Evolutionary conservation across 345 rosid genomes (phyloP).

Genomic region (Citrus sp.): DNA sequence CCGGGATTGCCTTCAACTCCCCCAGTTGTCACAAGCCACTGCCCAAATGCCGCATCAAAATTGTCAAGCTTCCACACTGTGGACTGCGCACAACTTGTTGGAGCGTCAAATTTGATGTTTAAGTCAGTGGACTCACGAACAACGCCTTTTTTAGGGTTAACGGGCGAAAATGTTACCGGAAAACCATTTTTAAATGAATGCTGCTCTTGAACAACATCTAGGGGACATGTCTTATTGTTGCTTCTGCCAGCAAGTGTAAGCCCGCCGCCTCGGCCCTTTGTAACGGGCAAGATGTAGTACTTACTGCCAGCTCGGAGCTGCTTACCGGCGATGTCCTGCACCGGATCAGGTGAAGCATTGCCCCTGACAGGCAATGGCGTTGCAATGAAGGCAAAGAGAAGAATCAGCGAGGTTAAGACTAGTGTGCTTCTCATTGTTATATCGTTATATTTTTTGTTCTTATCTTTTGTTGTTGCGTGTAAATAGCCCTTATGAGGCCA

Average conservation of each 20-base stretch:
- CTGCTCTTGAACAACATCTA: conserved; percentile 30
- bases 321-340: conserved; percentile 26
- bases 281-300: conserved; percentile 20
- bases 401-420: conserved; percentile 6
- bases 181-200: conserved; percentile 23
- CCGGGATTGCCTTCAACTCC: conserved; percentile 69
- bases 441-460: not conserved
- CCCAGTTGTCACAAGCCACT: conserved; percentile 40
- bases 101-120: conserved; percentile 44
- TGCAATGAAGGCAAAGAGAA: conserved; percentile 15
- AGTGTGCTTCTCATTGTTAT: not conserved
- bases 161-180: conserved; percentile 35
- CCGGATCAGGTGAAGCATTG: conserved; percentile 10
- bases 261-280: conserved; percentile 36
- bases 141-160: conserved; percentile 15
- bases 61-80: conserved; percentile 45
- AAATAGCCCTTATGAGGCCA: not conserved
- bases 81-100: conserved; percentile 43
- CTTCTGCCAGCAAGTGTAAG: conserved; percentile 23
- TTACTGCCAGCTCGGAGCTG: conserved; percentile 15
- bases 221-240: conserved; percentile 25
- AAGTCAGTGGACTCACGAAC: conserved; percentile 33
- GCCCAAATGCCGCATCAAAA: conserved; percentile 34
- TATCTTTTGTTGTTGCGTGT: not conserved
- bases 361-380: conserved; percentile 11